Percentiles rank a stretch among this genome's conserved stretches.
These are phyloP conservation scores for Symbiodinium pilosum DNA, from an alignment of 73 alveolate genomes.

Conservation along the genomic window DNA sequence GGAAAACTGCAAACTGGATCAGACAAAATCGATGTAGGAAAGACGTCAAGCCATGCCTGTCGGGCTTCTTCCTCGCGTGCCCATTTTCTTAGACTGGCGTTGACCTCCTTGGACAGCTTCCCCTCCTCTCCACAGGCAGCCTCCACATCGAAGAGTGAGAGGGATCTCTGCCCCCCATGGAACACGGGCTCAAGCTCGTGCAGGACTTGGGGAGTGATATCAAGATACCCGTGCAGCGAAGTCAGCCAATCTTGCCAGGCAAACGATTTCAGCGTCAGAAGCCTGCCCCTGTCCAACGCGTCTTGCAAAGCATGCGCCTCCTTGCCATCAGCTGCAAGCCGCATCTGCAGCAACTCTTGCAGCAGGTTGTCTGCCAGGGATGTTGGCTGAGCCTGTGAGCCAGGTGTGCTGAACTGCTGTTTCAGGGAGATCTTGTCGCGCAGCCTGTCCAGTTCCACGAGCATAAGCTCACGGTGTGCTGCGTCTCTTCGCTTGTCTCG, in stretches of 20 bases:
- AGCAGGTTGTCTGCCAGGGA: background rate
- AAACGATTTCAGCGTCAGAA: background rate
- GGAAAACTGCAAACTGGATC: too few relatives aligned
- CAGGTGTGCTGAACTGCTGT: background rate
- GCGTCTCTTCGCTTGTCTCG: background rate
- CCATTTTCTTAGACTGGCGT: background rate
- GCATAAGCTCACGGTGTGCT: background rate
- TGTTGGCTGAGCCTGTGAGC: background rate
- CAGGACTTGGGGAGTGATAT: background rate
- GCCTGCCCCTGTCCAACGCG: background rate
- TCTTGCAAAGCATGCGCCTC: background rate
- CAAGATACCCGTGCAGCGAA: background rate
- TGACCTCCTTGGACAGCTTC: background rate
- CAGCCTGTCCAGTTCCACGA: slow-evolving; percentile 14
- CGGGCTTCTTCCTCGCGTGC: background rate
- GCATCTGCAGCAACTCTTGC: background rate
- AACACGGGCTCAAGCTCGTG: background rate
- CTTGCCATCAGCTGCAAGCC: background rate
- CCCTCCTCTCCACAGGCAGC: background rate
- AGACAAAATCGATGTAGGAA: too few relatives aligned
- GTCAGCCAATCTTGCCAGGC: background rate
- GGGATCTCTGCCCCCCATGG: background rate
- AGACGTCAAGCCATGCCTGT: too few relatives aligned
- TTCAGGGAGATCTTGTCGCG: background rate
- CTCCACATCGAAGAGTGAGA: background rate